A percentile compares a stretch with the other conserved stretches of the same genome.
Conservation (phyloP, 495 filamentous ascomycete species). For the Lasiosphaeris hirsuta region DNA sequence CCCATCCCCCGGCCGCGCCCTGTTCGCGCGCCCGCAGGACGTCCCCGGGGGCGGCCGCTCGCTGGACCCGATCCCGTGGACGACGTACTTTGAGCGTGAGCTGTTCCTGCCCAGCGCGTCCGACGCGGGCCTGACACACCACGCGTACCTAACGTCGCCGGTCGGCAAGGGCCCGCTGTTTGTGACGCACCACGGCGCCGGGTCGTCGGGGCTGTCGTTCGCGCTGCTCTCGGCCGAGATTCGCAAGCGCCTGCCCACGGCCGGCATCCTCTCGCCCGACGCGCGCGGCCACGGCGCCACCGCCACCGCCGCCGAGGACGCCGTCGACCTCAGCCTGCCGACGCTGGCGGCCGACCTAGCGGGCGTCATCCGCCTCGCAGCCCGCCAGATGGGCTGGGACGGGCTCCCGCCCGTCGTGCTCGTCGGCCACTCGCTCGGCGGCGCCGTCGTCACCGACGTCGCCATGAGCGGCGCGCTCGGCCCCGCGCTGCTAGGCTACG, state of each 20-base stretch:
- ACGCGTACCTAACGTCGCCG: conserved; percentile 80
- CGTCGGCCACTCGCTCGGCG: conserved; percentile 92
- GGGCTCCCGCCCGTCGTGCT: conserved; percentile 71
- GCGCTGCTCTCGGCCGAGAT: conserved; percentile 70
- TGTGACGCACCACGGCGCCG: conserved; percentile 49
- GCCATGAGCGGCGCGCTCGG: conserved; percentile 57
- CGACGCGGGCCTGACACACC: conserved; percentile 53
- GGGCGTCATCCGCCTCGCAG: conserved; percentile 62
- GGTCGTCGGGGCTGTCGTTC: conserved; percentile 52
- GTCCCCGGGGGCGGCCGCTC: conserved; percentile 33
- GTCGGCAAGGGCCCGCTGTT: conserved; percentile 62
- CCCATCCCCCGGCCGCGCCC: conserved; percentile 68
- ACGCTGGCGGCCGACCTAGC: conserved; percentile 72
- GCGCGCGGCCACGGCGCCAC: conserved; percentile 85
- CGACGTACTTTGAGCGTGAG: conserved; percentile 83
- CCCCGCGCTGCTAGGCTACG: conserved; percentile 71
- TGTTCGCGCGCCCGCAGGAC: conserved; percentile 65
- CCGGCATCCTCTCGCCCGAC: conserved; percentile 80
- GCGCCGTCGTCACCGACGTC: conserved; percentile 82
- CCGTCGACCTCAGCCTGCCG: conserved; percentile 60
- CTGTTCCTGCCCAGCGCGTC: conserved; percentile 55
- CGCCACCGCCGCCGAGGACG: conserved; percentile 19
- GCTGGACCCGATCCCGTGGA: conserved; percentile 69
- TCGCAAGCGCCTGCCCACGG: conserved; percentile 70
- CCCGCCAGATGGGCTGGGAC: conserved; percentile 64